Percentiles rank a stretch among this genome's conserved stretches.
Evolutionary conservation across 139 green algal species (phyloP).

Genomic region (Dunaliella sp.): DNA sequence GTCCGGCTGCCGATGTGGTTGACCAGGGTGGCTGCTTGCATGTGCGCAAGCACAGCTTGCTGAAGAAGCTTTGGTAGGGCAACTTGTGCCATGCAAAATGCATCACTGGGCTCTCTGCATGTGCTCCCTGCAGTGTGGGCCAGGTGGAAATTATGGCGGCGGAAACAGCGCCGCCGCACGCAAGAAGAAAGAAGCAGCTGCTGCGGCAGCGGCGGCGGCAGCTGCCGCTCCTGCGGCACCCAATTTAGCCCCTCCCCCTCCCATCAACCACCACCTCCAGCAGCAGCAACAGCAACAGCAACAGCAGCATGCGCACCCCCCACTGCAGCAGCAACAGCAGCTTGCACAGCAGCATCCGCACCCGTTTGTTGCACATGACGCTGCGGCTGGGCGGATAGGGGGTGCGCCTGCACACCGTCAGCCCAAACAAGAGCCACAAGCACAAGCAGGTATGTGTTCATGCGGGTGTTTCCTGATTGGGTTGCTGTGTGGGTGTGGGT

Average conservation of each 20-base stretch:
- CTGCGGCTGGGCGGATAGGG: neutral
- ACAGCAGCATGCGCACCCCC: neutral
- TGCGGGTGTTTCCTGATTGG: neutral
- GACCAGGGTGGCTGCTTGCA: neutral
- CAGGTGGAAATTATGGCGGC: neutral
- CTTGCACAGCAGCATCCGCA: neutral
- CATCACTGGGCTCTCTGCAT: no score
- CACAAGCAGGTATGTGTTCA: neutral
- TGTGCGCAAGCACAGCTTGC: neutral
- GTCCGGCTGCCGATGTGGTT: neutral
- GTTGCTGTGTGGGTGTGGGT: neutral
- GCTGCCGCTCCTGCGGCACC: neutral
- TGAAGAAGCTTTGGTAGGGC: no score
- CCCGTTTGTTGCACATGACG: neutral
- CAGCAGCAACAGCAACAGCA: neutral
- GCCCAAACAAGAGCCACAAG: no score
- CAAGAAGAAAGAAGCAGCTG: neutral
- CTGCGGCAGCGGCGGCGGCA: neutral
- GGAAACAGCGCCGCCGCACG: neutral
- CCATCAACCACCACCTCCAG: constrained; percentile 3
- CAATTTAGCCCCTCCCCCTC: no score
- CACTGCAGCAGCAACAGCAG: neutral
- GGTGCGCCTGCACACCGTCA: neutral
- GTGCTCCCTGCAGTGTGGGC: neutral
- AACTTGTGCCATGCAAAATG: no score